A percentile compares a stretch with the other conserved stretches of the same genome.
These are phyloP conservation scores for Phytophthora fragariae DNA, from an alignment of 352 stramenopile genomes.

Conservation along the genomic window DNA sequence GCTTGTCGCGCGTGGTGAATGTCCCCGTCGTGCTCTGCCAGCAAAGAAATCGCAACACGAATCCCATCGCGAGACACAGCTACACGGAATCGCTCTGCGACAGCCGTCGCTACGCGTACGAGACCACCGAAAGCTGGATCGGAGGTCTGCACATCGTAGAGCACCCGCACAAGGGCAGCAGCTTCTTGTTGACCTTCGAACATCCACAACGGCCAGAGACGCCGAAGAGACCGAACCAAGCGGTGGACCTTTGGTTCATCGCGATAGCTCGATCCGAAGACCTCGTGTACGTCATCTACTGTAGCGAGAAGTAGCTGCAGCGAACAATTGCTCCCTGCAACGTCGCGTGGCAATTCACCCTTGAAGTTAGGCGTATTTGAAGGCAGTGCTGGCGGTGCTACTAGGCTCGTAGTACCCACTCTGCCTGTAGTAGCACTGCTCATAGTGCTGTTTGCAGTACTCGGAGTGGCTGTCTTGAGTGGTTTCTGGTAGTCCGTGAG, in stretches of 20 bases:
- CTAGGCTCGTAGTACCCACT: background rate
- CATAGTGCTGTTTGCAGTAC: constrained; percentile 11
- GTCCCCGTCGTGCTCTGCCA: constrained; percentile 45
- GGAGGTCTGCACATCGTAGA: constrained; percentile 67
- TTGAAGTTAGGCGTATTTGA: constrained; percentile 75
- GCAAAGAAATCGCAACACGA: constrained; percentile 46
- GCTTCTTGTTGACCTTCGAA: constrained; percentile 70
- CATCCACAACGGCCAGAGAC: constrained; percentile 84
- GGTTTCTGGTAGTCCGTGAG: constrained; percentile 54
- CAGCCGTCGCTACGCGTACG: constrained; percentile 60
- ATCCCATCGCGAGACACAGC: constrained; percentile 54
- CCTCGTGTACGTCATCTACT: constrained; percentile 67
- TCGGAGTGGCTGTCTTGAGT: constrained; percentile 10
- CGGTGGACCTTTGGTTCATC: constrained; percentile 75
- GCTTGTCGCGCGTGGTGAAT: constrained; percentile 41
- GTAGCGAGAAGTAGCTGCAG: constrained; percentile 61
- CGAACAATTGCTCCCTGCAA: constrained; percentile 39
- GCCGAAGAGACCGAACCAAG: constrained; percentile 55
- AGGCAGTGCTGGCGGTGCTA: constrained; percentile 20
- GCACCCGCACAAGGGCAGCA: constrained; percentile 64
- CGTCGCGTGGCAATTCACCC: constrained; percentile 59
- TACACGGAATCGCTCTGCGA: constrained; percentile 57
- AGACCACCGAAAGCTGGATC: constrained; percentile 70
- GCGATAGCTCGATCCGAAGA: constrained; percentile 66
- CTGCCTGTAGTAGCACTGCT: constrained; percentile 1